Evolutionary conservation across 805 yeast genomes (phyloP).

Genomic region (Monosporozyma siamensis): DNA sequence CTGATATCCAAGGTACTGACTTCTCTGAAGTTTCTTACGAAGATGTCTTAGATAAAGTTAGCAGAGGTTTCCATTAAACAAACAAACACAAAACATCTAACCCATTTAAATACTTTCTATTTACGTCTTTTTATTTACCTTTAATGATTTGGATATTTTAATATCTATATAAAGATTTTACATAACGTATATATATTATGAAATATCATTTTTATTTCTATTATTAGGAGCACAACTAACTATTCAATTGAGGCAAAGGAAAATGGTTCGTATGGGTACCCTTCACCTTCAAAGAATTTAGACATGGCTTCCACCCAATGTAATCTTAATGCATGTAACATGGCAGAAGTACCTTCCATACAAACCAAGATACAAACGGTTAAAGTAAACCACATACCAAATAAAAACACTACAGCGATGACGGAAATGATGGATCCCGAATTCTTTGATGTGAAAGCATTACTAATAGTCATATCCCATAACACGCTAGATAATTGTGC

Average conservation of each 20-base stretch:
- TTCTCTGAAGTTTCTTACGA: conserved; percentile 94
- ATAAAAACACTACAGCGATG: conserved; percentile 63
- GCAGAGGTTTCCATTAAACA: conserved; percentile 53
- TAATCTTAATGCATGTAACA: conserved; percentile 95
- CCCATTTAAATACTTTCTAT: too few relatives aligned
- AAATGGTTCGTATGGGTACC: conserved; percentile 84
- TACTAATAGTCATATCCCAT: conserved; percentile 90
- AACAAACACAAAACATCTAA: too few relatives aligned
- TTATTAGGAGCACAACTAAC: too few relatives aligned
- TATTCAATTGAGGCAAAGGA: conserved; percentile 37
- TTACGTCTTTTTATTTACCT: too few relatives aligned
- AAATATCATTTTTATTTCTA: too few relatives aligned
- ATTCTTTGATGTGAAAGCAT: conserved; percentile 50
- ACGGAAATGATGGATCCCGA: conserved; percentile 55
- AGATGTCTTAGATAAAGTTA: conserved; percentile 77
- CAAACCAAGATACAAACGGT: conserved; percentile 86
- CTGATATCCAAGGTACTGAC: conserved; percentile 97
- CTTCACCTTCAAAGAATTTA: conserved; percentile 95
- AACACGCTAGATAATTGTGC: conserved; percentile 90
- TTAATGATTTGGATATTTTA: neutral
- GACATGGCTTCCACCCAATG: conserved; percentile 99
- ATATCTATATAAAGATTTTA: too few relatives aligned
- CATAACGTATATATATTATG: too few relatives aligned
- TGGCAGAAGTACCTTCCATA: conserved; percentile 99
- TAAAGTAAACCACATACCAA: conserved; percentile 89